Evolutionary conservation across 495 filamentous ascomycete species (phyloP), one percentile per base, ranked within the genome.

Genomic region (Penicillium odoratum): DNA sequence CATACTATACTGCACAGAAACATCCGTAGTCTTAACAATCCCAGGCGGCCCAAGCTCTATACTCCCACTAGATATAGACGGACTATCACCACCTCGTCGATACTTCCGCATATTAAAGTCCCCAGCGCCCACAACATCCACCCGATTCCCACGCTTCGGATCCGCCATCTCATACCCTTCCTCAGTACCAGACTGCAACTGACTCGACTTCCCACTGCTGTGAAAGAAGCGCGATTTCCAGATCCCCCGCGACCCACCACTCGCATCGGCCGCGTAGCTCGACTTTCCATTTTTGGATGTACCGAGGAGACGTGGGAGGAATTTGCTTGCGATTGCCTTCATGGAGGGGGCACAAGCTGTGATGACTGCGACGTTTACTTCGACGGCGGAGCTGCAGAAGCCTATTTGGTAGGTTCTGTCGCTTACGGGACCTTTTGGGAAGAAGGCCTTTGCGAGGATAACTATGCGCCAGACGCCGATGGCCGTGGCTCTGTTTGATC

Each of bases 301-400:
- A 26, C 63, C 65, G 2, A 68, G 59, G 0, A 68, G 53, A 29
- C 42, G 53, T 15, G 65, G 65, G 2, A 65, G 52, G 52, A 57
- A 66, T 46, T 55, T 50, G 21, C 25, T 59, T 38, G 57, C 36
- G 43, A 68, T 68, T 28, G 60, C 60, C 58, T 69, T 69, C 55
- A 71, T 47, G 0, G 70, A 64, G 5, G 70, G 68, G 0, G n/a
- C 68, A 34, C 65, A 83, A 10, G 80, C 81, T 10, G 80, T 79
- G 28, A 84, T 74, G 48, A 83, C 69, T 4, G 81, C 82, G 7
- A 84, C 67, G 65, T 84, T 83, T 5, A 76, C 77, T 65, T 84
- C 82, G 25, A 85, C 71, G 42, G 71, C 81, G 0, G 78, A 82
- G 28, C 73, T 79, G 44, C 74, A 70, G 62, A 81, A 82, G 9